These are phyloP conservation scores for Iodosphaeria phyllophila DNA, from an alignment of 2,329 filamentous ascomycete genomes.

Conservation along the genomic window DNA sequence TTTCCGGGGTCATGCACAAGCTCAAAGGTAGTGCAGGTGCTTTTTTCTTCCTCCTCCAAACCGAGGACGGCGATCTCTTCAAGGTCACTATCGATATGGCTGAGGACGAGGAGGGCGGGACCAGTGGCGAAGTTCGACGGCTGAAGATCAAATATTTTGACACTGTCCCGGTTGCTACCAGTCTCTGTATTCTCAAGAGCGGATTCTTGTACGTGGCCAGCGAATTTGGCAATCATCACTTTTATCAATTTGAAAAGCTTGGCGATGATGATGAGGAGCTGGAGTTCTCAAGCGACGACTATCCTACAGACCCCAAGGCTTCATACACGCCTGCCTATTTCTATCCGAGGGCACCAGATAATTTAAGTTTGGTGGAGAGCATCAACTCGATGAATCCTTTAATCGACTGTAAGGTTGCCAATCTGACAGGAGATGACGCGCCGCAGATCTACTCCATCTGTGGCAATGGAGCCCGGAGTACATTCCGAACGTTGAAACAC, in stretches of 20 bases:
- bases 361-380: constrained; percentile 68
- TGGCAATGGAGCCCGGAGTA: constrained; percentile 73
- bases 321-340: constrained; percentile 71
- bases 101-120: constrained; percentile 58
- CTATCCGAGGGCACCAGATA: constrained; percentile 59
- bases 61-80: constrained; percentile 95
- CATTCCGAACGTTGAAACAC: constrained; percentile 82
- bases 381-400: constrained; percentile 82
- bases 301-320: constrained; percentile 54
- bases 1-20: constrained; percentile 92
- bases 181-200: constrained; percentile 81
- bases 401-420: constrained; percentile 79
- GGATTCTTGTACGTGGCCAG: constrained; percentile 87
- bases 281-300: constrained; percentile 71
- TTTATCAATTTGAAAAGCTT: constrained; percentile 95
- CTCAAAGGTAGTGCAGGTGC: constrained; percentile 65
- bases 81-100: constrained; percentile 88
- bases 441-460: constrained; percentile 92
- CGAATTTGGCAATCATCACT: constrained; percentile 82
- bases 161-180: constrained; percentile 76
- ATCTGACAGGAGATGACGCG: constrained; percentile 79
- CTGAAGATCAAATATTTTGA: constrained; percentile 97
- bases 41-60: constrained; percentile 94
- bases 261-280: constrained; percentile 87
- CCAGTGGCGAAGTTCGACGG: constrained; percentile 62